Evolutionary conservation across 2,329 filamentous ascomycete species (phyloP).

Genomic region (Bisporella sp.): DNA sequence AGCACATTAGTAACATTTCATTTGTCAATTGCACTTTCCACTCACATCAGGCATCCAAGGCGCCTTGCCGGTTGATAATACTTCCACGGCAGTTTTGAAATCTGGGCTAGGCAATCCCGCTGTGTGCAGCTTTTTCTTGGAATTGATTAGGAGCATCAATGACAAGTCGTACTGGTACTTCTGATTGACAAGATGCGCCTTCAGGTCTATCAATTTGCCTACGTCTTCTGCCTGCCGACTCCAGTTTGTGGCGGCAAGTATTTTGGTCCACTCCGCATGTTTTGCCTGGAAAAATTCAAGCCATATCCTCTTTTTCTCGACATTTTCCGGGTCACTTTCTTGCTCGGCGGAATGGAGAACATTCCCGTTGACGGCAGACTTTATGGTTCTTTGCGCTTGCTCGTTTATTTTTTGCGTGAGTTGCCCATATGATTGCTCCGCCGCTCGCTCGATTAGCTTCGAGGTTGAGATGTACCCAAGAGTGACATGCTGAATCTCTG

Average conservation of each 20-base stretch:
- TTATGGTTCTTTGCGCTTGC: slow-evolving; percentile 60
- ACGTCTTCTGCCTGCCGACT: slow-evolving; percentile 72
- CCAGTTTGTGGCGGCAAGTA: slow-evolving; percentile 87
- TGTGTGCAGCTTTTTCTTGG: slow-evolving; percentile 65
- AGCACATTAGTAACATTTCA: slow-evolving; percentile 13
- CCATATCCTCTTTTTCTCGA: slow-evolving; percentile 68
- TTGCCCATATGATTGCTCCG: slow-evolving; percentile 76
- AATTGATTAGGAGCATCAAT: slow-evolving; percentile 57
- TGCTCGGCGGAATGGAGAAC: slow-evolving; percentile 34
- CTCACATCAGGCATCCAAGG: slow-evolving; percentile 73
- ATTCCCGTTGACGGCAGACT: slow-evolving; percentile 46
- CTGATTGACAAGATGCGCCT: slow-evolving; percentile 62
- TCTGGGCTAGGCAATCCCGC: slow-evolving; percentile 85
- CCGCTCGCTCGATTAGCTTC: slow-evolving; percentile 67
- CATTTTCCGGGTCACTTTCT: slow-evolving; percentile 58
- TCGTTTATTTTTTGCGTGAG: slow-evolving; percentile 63
- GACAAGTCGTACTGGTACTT: slow-evolving; percentile 52
- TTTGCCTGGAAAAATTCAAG: slow-evolving; percentile 73
- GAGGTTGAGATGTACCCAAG: slow-evolving; percentile 71
- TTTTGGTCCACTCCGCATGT: slow-evolving; percentile 86
- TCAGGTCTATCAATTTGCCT: slow-evolving; percentile 82
- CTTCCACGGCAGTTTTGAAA: slow-evolving; percentile 78
- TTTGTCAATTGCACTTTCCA: slow-evolving; percentile 10
- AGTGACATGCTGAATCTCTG: slow-evolving; percentile 64
- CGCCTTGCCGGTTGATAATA: slow-evolving; percentile 72